Percentiles rank a stretch among this genome's conserved stretches.
phyloP scores from a whole-genome alignment of 495 filamentous ascomycete genomes.

The Polyplosphaeria fusca region DNA sequence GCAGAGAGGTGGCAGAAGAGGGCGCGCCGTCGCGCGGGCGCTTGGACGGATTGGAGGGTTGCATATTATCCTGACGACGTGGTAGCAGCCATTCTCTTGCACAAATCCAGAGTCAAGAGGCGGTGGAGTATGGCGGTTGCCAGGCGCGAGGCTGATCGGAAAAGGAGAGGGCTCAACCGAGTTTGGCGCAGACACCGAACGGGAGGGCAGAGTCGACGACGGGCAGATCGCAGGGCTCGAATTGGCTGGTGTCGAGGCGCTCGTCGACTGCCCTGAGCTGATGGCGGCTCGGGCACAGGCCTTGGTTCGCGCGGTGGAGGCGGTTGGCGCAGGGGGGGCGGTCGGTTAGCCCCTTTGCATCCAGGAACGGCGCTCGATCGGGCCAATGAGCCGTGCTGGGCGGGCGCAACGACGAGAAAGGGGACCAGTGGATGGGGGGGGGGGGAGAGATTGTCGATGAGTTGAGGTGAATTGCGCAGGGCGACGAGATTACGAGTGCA shows the following conservation, averaged over 20 bases:
- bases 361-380: background rate
- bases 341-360: background rate
- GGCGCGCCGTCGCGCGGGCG: slow-evolving; percentile 13
- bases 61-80: slow-evolving; percentile 25
- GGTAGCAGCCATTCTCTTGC: slow-evolving; percentile 29
- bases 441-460: too few relatives aligned
- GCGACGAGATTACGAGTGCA: too few relatives aligned
- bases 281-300: background rate
- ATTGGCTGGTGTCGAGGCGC: slow-evolving; percentile 13
- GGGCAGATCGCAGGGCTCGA: slow-evolving; percentile 9
- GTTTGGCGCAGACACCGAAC: background rate
- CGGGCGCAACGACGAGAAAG: too few relatives aligned
- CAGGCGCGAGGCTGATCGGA: slow-evolving; percentile 15
- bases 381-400: background rate
- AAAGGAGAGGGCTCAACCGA: slow-evolving; percentile 29
- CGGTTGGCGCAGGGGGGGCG: background rate
- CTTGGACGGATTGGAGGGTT: slow-evolving; percentile 17
- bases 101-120: slow-evolving; percentile 28
- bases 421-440: too few relatives aligned
- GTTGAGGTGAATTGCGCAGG: too few relatives aligned
- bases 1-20: slow-evolving; percentile 1
- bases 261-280: background rate
- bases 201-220: slow-evolving; percentile 1
- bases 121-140: slow-evolving; percentile 3
- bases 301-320: background rate